Percentiles rank a stretch among this genome's conserved stretches.
Conservation (phyloP, 2,329 filamentous ascomycete genomes). For the Pseudogymnoascus sp. region DNA sequence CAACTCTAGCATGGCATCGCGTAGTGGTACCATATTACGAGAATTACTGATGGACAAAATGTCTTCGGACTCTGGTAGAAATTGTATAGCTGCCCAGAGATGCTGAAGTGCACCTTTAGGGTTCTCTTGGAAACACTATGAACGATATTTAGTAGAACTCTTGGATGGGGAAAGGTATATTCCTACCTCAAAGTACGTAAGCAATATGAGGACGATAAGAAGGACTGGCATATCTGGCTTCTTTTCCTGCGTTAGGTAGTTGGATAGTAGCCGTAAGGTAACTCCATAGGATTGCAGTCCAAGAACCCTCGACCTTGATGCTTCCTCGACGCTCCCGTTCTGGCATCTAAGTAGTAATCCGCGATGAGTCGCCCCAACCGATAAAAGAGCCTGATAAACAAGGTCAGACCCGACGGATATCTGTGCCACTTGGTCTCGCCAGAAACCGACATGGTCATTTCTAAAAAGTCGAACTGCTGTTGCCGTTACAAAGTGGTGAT, state of each 20-base stretch:
- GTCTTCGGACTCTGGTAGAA: background rate
- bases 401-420: conserved; percentile 19
- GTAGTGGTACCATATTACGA: background rate
- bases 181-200: background rate
- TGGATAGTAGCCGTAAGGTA: background rate
- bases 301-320: background rate
- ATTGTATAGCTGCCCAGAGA: background rate
- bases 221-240: background rate
- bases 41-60: background rate
- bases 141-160: background rate
- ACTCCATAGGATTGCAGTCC: background rate
- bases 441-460: conserved; percentile 18
- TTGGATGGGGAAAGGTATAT: background rate
- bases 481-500: conserved; percentile 22
- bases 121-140: background rate
- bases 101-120: background rate
- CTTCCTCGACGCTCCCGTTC: conserved; percentile 10
- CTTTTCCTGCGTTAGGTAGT: background rate
- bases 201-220: background rate
- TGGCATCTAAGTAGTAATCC: conserved; percentile 16
- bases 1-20: background rate
- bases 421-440: conserved; percentile 21
- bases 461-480: conserved; percentile 17
- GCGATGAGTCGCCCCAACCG: conserved; percentile 19
- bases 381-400: conserved; percentile 20